Evolutionary conservation across 371 early-diverging fungal species (phyloP), one percentile per base, ranked within the genome.

Genomic region (Chytridiales sp.): DNA sequence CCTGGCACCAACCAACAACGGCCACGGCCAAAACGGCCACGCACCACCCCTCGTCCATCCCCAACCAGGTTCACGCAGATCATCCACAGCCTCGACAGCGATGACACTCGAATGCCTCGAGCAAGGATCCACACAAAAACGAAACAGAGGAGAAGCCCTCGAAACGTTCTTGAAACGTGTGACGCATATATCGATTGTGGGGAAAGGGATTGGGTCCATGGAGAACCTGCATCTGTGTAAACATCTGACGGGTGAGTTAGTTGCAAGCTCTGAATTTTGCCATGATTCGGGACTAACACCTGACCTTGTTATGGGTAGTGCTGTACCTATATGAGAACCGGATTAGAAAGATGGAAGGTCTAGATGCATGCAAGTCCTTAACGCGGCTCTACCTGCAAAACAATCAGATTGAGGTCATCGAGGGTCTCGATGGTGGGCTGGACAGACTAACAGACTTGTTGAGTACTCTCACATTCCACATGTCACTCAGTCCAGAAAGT

Each of bases 301-400:
- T 48, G 13, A 34, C 8, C 44, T 34, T 30, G 24, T 13, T 11
- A n/a, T 4, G 43, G 19, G 4, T 29, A 63, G 70, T 69, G 9
- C 52, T 76, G 50, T 76, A 73, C 47, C 58, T 76, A 38, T 71
- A 76, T 61, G 77, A 76, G 31, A 76, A 76, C 61, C 57, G 59
- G 9, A 69, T 76, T 40, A 53, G 49, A 19, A 6, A 29, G 21
- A 72, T 76, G 39, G 38, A 34, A 24, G 73, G 73, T 1, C 58
- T 76, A 38, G 61, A 59, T 17, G 21, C 43, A 30, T 73, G 69
- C 48, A 15, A 32, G 4, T 53, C 43, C 39, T 66, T 76, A 8
- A 59, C 61, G n/a, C 53, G 69, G n/a, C 51, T 76, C 21, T 73
- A 76, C 50, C 62, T 76, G 3, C 72, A 71, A 47, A 67, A 72